These are phyloP conservation scores for Papilionanthe hybrid DNA, from an alignment of 116 monocot genomes.

Conservation along the genomic window DNA sequence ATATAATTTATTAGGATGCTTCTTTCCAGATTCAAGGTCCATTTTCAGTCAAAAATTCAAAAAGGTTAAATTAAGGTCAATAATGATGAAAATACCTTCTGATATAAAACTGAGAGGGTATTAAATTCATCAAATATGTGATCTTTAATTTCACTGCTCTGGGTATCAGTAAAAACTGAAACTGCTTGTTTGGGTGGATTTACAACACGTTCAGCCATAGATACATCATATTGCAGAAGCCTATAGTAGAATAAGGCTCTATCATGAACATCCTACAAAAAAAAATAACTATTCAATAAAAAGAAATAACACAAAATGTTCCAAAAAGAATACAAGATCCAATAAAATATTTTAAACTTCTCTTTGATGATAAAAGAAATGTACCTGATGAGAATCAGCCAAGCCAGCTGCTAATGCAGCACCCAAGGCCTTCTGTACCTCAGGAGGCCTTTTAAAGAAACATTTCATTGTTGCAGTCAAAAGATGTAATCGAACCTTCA, in stretches of 20 bases:
- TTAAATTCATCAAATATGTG: slow-evolving; percentile 99
- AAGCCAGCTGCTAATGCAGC: slow-evolving; percentile 85
- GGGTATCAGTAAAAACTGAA: slow-evolving; percentile 94
- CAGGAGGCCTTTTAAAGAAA: slow-evolving; percentile 95
- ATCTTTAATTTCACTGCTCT: slow-evolving; percentile 96
- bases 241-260: slow-evolving; percentile 97
- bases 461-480: slow-evolving; percentile 96
- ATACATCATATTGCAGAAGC: slow-evolving; percentile 83
- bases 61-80: neutral
- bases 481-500: slow-evolving; percentile 92
- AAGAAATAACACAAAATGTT: neutral
- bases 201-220: slow-evolving; percentile 74
- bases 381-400: slow-evolving; percentile 84
- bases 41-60: neutral
- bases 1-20: no score
- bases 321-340: neutral
- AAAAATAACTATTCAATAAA: slow-evolving; percentile 15
- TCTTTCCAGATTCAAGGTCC: neutral
- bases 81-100: slow-evolving; percentile 46
- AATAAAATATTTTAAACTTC: neutral
- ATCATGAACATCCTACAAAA: slow-evolving; percentile 96
- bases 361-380: neutral
- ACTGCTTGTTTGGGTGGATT: slow-evolving; percentile 99
- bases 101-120: slow-evolving; percentile 84
- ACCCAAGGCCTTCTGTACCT: slow-evolving; percentile 87